phyloP scores from a whole-genome alignment of 805 yeast genomes.

The Cyberlindnera mississippiensis region DNA sequence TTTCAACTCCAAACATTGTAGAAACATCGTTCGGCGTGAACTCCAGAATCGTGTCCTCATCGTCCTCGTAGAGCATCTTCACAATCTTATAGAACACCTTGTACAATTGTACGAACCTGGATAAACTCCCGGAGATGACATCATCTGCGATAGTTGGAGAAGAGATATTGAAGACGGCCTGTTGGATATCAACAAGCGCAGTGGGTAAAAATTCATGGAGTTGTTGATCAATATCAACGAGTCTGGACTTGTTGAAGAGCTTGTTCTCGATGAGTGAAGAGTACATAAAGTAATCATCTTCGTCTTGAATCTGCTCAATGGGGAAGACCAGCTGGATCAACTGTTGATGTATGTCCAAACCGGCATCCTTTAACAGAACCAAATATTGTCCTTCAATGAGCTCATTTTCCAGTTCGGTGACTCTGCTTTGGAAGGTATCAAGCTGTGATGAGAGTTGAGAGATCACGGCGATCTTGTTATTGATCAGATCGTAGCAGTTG shows the following conservation, averaged over 20 bases:
- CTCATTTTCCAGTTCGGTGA: constrained; percentile 35
- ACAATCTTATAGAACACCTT: constrained; percentile 34
- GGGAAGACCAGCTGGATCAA: constrained; percentile 71
- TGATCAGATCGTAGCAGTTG: constrained; percentile 58
- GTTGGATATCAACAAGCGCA: constrained; percentile 58
- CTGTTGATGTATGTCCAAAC: constrained; percentile 56
- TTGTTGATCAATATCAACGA: constrained; percentile 40
- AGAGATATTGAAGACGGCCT: constrained; percentile 51
- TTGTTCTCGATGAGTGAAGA: constrained; percentile 62
- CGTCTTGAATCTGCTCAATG: constrained; percentile 43
- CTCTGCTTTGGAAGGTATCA: constrained; percentile 30
- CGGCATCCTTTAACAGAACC: constrained; percentile 46
- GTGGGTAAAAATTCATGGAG: constrained; percentile 53
- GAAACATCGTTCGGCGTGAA: constrained; percentile 62
- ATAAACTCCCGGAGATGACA: constrained; percentile 46
- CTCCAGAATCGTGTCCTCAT: constrained; percentile 32
- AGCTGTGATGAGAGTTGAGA: constrained; percentile 36
- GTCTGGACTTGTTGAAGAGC: constrained; percentile 42
- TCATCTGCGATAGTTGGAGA: constrained; percentile 61
- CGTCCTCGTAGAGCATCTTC: constrained; percentile 32
- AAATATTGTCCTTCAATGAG: constrained; percentile 45
- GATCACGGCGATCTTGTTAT: constrained; percentile 46
- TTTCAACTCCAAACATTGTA: constrained; percentile 71
- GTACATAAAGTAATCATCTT: constrained; percentile 59
- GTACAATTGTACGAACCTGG: constrained; percentile 42